phyloP scores from a whole-genome alignment of 2,329 filamentous ascomycete species.

The Exophiala aquamarina region DNA sequence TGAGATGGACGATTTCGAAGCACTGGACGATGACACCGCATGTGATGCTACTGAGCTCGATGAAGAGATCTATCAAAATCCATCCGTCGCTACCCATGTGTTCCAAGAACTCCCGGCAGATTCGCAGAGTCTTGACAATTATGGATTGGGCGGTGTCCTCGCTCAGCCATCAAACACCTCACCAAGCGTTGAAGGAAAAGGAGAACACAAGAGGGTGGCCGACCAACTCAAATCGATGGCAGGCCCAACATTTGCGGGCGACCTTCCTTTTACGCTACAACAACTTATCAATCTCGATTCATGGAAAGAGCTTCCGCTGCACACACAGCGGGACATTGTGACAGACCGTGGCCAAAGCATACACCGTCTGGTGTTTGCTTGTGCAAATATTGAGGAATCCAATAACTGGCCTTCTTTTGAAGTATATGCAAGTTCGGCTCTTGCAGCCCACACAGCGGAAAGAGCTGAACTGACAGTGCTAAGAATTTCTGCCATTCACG shows the following conservation, averaged over 20 bases:
- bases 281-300: not conserved
- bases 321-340: not conserved
- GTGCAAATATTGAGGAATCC: not conserved
- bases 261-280: not conserved
- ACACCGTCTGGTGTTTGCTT: constrained; percentile 14
- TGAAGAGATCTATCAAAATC: no score
- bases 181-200: not conserved
- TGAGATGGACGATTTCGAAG: not conserved
- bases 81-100: no score
- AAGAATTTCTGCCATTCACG: constrained; percentile 15
- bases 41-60: not conserved
- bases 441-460: not conserved
- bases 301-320: not conserved
- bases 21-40: not conserved
- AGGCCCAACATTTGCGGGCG: not conserved
- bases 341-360: not conserved
- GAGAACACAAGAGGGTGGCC: not conserved
- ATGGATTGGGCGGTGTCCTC: not conserved
- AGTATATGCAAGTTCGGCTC: constrained; percentile 9
- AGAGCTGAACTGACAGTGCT: constrained; percentile 7
- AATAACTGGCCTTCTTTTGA: constrained; percentile 13
- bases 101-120: no score
- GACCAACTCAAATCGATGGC: not conserved
- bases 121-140: not conserved
- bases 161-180: not conserved